These are phyloP conservation scores for Amaranthus tricolor DNA, from an alignment of 179 eudicot genomes.

Conservation along the genomic window DNA sequence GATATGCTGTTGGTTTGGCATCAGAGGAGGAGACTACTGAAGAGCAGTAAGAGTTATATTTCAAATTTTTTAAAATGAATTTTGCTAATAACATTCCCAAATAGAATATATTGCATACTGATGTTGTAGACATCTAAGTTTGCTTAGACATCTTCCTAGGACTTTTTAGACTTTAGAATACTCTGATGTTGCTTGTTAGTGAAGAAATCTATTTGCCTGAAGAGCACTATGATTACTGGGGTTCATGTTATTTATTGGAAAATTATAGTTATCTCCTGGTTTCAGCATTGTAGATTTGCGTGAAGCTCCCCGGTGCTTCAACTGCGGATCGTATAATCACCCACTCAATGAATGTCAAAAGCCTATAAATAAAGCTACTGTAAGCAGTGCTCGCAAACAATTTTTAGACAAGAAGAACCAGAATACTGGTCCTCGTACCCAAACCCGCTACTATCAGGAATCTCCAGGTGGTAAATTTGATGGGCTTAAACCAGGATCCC, in stretches of 20 bases:
- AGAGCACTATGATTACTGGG: neutral
- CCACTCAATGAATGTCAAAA: conserved; percentile 74
- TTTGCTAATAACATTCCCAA: neutral
- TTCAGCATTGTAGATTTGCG: conserved; percentile 52
- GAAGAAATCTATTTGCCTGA: neutral
- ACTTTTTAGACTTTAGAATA: neutral
- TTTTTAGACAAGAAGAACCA: conserved; percentile 54
- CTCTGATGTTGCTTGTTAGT: neutral
- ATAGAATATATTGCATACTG: neutral
- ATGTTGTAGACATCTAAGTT: neutral
- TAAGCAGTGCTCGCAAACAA: conserved; percentile 77
- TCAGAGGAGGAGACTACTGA: conserved; percentile 36
- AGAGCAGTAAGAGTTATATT: conserved; percentile 38
- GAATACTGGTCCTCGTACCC: conserved; percentile 53
- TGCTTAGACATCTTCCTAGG: neutral
- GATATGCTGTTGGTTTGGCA: conserved; percentile 63
- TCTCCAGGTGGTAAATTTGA: conserved; percentile 79
- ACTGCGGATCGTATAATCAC: conserved; percentile 86
- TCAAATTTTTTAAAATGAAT: neutral
- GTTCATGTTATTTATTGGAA: neutral
- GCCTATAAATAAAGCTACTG: conserved; percentile 70
- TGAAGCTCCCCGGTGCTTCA: conserved; percentile 88
- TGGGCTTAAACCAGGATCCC: conserved; percentile 81
- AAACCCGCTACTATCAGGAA: conserved; percentile 79
- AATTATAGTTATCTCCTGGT: neutral